Conservation (phyloP, 768 basidiomycete genomes). For the Boletus speciosus region DNA sequence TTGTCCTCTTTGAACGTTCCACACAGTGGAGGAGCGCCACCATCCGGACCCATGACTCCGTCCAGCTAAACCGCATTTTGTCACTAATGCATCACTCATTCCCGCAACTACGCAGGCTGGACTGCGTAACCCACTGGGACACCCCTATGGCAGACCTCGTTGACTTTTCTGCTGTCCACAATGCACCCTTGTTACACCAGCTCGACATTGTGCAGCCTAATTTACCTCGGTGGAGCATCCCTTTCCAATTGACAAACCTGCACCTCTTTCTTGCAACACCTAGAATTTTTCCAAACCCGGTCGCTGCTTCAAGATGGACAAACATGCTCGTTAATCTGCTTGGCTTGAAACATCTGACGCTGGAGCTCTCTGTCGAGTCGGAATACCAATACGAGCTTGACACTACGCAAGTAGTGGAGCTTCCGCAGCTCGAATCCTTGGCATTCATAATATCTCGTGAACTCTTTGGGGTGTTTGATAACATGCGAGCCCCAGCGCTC, state of each 20-base stretch:
- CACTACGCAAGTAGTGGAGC: constrained; percentile 8
- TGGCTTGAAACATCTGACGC: constrained; percentile 38
- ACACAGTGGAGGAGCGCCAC: constrained; percentile 44
- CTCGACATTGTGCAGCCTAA: constrained; percentile 35
- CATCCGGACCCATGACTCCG: constrained; percentile 37
- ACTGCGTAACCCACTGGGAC: constrained; percentile 31
- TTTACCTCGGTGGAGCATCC: constrained; percentile 35
- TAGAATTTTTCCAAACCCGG: constrained; percentile 14
- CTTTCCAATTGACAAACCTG: constrained; percentile 34
- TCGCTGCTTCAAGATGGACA: constrained; percentile 25
- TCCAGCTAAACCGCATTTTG: constrained; percentile 40
- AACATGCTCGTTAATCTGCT: constrained; percentile 38
- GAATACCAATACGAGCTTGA: constrained; percentile 22
- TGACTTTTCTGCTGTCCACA: constrained; percentile 30
- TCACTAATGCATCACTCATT: constrained; percentile 33
- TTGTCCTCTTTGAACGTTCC: constrained; percentile 37
- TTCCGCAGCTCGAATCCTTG: constrained; percentile 30
- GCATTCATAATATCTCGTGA: constrained; percentile 30
- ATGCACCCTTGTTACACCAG: constrained; percentile 35
- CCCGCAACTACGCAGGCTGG: constrained; percentile 37
- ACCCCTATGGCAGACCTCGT: constrained; percentile 17
- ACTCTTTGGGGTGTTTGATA: constrained; percentile 27
- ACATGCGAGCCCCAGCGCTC: constrained; percentile 36
- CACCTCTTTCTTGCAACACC: constrained; percentile 31
- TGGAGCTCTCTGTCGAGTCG: constrained; percentile 36